Percentiles rank a stretch among this genome's conserved stretches.
These are phyloP conservation scores for Saccharum officinarum DNA, from an alignment of 176 grass and related monocot genomes.

Conservation along the genomic window DNA sequence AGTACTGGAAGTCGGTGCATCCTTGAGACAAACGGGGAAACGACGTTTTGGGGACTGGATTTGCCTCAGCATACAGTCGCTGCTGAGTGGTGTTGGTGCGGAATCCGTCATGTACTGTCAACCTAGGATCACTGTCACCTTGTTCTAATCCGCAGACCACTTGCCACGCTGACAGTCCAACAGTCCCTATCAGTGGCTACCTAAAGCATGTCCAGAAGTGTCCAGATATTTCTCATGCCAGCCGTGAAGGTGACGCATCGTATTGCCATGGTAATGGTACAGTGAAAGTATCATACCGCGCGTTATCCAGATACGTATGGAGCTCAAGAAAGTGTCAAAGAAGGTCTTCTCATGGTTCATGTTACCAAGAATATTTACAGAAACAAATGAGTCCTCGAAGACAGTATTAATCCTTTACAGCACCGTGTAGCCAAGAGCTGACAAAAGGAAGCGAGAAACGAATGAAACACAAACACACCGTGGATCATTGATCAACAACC, in stretches of 20 bases:
- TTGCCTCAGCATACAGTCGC: too few species aligned
- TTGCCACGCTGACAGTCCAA: not conserved
- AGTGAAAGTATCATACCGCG: not conserved
- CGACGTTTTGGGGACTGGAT: too few species aligned
- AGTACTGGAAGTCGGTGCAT: too few species aligned
- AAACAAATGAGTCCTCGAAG: not conserved
- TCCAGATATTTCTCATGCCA: conserved; percentile 2
- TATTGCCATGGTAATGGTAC: not conserved
- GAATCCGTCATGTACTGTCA: too few species aligned
- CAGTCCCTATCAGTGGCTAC: not conserved
- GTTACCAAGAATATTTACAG: conserved; percentile 31
- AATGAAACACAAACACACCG: not conserved
- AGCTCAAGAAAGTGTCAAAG: not conserved
- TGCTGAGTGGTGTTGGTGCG: too few species aligned
- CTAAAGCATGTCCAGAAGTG: not conserved
- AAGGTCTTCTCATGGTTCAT: not conserved
- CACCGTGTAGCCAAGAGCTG: not conserved
- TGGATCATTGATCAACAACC: not conserved
- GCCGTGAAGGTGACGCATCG: not conserved
- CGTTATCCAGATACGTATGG: not conserved
- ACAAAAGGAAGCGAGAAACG: not conserved
- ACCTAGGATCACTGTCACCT: not conserved
- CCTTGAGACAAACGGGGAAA: too few species aligned
- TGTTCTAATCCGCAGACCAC: too few species aligned
- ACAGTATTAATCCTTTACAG: not conserved